Conservation (phyloP, 2,329 filamentous ascomycete genomes). For the Penicillium palitans region DNA sequence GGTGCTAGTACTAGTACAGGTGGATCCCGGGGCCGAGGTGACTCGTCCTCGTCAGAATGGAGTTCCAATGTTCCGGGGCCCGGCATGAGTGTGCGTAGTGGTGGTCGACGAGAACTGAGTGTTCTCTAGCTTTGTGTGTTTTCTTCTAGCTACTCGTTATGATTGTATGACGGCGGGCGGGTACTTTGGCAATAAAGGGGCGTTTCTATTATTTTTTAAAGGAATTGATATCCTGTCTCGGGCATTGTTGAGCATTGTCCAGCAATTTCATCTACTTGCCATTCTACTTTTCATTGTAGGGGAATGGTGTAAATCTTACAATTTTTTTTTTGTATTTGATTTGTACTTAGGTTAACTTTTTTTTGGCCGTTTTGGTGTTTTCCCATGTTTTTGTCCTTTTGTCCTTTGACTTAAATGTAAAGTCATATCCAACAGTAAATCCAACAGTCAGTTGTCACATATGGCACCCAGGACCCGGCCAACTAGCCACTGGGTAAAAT, state of each 20-base stretch:
- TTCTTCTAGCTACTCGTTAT: conserved; percentile 13
- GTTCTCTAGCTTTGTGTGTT: conserved; percentile 25
- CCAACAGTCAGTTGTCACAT: neutral
- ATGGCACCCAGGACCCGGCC: neutral
- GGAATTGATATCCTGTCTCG: conserved; percentile 2
- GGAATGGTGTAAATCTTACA: neutral
- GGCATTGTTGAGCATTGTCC: neutral
- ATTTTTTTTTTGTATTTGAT: neutral
- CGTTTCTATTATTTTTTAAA: neutral
- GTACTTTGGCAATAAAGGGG: conserved; percentile 2
- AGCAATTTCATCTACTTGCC: neutral
- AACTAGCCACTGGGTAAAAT: neutral
- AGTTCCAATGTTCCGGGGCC: conserved; percentile 16
- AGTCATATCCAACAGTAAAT: neutral
- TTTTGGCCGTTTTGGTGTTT: neutral
- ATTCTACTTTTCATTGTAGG: neutral
- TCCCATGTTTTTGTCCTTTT: neutral
- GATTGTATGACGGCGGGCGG: conserved; percentile 11
- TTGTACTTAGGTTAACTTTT: neutral
- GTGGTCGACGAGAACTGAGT: conserved; percentile 33
- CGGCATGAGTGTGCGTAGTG: conserved; percentile 24
- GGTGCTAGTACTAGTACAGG: conserved; percentile 27
- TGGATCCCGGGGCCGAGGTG: conserved; percentile 21
- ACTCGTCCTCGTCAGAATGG: conserved; percentile 29
- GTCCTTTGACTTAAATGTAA: neutral